Conservation (phyloP, 768 basidiomycete species). For the Hygrophorus pudorinus region DNA sequence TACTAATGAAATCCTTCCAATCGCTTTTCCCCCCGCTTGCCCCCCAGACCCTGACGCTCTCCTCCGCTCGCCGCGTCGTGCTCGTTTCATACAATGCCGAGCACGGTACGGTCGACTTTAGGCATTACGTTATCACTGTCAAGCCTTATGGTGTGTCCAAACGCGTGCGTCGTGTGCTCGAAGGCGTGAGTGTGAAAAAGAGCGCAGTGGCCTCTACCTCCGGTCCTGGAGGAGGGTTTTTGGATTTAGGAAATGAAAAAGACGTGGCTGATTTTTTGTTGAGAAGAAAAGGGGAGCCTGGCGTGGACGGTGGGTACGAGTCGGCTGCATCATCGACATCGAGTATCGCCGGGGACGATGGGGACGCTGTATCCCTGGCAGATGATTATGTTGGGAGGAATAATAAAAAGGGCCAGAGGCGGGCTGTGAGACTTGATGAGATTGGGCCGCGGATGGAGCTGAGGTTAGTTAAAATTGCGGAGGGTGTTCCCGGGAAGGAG, state of each 20-base stretch:
- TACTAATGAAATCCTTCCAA: constrained; percentile 95
- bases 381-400: constrained; percentile 93
- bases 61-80: constrained; percentile 89
- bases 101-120: constrained; percentile 79
- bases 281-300: constrained; percentile 50
- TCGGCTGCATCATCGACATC: constrained; percentile 65
- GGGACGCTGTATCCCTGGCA: constrained; percentile 72
- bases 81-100: constrained; percentile 86
- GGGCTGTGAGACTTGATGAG: constrained; percentile 88
- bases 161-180: constrained; percentile 81
- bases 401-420: constrained; percentile 83
- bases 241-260: constrained; percentile 82
- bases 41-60: constrained; percentile 67
- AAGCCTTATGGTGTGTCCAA: constrained; percentile 91
- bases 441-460: constrained; percentile 95
- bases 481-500: constrained; percentile 89
- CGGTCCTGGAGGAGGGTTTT: constrained; percentile 37
- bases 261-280: constrained; percentile 95
- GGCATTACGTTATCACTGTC: constrained; percentile 93
- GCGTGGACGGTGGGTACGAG: constrained; percentile 66
- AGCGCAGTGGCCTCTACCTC: constrained; percentile 22
- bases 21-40: constrained; percentile 91
- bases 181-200: constrained; percentile 32
- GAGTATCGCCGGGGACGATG: constrained; percentile 80
- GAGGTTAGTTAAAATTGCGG: constrained; percentile 84